Percentiles rank a stretch among this genome's conserved stretches.
phyloP scores from a whole-genome alignment of 805 yeast species.

The Blastobotrys attinorum region DNA sequence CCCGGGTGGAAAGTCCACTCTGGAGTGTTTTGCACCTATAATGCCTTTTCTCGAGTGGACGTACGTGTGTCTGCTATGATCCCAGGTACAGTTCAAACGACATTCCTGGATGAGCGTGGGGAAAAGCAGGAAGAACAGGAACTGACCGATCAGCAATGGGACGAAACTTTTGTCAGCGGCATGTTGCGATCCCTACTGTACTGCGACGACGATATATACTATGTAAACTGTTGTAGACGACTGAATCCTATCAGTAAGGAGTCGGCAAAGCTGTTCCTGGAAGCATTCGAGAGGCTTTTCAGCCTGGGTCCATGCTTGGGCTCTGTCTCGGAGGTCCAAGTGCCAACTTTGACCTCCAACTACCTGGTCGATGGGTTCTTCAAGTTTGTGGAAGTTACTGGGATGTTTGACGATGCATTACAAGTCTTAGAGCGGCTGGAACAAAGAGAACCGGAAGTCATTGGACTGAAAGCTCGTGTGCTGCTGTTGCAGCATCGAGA shows the following conservation, averaged over 20 bases:
- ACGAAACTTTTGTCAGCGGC: constrained; percentile 54
- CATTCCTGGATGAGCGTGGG: constrained; percentile 29
- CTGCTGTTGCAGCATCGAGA: constrained; percentile 37
- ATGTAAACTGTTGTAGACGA: constrained; percentile 75
- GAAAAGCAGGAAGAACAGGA: constrained; percentile 31
- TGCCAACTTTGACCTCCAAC: constrained; percentile 55
- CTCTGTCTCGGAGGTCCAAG: constrained; percentile 57
- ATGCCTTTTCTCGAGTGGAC: constrained; percentile 67
- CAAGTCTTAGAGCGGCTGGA: constrained; percentile 49
- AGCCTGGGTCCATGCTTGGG: constrained; percentile 62
- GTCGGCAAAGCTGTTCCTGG: constrained; percentile 46
- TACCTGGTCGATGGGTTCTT: constrained; percentile 70
- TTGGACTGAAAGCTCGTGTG: constrained; percentile 37
- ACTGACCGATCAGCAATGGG: constrained; percentile 29
- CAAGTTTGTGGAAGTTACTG: constrained; percentile 56
- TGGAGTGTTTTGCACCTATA: constrained; percentile 49
- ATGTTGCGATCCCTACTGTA: constrained; percentile 68
- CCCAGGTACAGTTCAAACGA: constrained; percentile 40
- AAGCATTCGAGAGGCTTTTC: constrained; percentile 60
- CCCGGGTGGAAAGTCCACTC: constrained; percentile 34
- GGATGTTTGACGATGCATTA: constrained; percentile 52
- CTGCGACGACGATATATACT: constrained; percentile 71
- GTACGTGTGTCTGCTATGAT: constrained; percentile 56
- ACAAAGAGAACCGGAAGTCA: constrained; percentile 47
- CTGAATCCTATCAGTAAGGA: constrained; percentile 61